A percentile compares a stretch with the other conserved stretches of the same genome.
These are phyloP conservation scores for Botrytis aclada DNA, from an alignment of 2,329 filamentous ascomycete species.

Conservation along the genomic window DNA sequence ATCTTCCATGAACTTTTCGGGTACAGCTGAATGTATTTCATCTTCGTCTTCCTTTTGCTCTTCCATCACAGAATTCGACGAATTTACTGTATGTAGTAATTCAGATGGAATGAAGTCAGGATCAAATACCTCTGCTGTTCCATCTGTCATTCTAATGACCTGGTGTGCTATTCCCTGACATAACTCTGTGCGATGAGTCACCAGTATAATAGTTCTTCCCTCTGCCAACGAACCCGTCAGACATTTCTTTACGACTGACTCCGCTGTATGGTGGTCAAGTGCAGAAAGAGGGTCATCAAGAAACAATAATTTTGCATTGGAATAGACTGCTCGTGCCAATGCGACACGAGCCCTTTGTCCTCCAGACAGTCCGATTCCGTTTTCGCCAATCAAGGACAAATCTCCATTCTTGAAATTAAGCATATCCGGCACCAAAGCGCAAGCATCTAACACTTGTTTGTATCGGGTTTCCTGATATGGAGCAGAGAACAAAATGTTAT, in stretches of 20 bases:
- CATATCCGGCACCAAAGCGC: slow-evolving; percentile 59
- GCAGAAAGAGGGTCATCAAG: slow-evolving; percentile 60
- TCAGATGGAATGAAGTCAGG: slow-evolving; percentile 32
- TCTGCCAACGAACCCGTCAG: slow-evolving; percentile 53
- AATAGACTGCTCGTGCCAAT: slow-evolving; percentile 59
- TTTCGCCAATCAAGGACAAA: slow-evolving; percentile 58
- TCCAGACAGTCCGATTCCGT: slow-evolving; percentile 58
- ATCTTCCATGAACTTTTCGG: slow-evolving; percentile 76
- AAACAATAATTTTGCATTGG: slow-evolving; percentile 50
- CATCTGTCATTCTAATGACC: slow-evolving; percentile 65
- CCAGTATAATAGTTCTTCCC: slow-evolving; percentile 54
- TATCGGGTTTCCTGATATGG: slow-evolving; percentile 67
- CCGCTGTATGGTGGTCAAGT: slow-evolving; percentile 62
- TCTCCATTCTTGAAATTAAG: slow-evolving; percentile 62
- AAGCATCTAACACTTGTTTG: slow-evolving; percentile 65
- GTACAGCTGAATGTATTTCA: slow-evolving; percentile 45
- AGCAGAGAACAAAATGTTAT: slow-evolving; percentile 64
- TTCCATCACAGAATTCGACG: slow-evolving; percentile 28
- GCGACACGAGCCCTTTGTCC: slow-evolving; percentile 60
- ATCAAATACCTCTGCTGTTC: slow-evolving; percentile 43
- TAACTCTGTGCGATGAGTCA: slow-evolving; percentile 66
- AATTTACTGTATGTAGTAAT: slow-evolving; percentile 25
- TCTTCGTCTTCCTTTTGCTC: slow-evolving; percentile 36
- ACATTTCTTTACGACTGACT: slow-evolving; percentile 56
- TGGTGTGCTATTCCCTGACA: slow-evolving; percentile 71